Evolutionary conservation across 2,329 filamentous ascomycete genomes (phyloP), one percentile per base, ranked within the genome.

Genomic region (Hymenoscyphus fructigenus): DNA sequence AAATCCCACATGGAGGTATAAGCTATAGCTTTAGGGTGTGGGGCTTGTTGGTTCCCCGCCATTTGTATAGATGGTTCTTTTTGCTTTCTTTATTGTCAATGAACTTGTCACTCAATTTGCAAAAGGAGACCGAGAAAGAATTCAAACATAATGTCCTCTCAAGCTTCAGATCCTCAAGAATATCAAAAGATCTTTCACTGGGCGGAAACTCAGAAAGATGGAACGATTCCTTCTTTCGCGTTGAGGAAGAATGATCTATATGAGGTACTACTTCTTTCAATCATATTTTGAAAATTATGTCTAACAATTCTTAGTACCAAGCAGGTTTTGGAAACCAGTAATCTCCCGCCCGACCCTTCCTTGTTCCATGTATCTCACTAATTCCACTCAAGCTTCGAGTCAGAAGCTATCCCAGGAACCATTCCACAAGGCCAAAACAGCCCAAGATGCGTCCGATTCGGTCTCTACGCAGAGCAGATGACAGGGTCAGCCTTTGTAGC

Each of bases 201-300:
- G 84, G 84, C 84, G 0, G 83, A 85, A 71, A 86, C 84, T n/a
- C 84, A 87, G 68, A 80, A 85, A 70, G 79, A 86, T 71, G 84
- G 81, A 0, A 71, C 77, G 0, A 80, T 86, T 29, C 84, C 83
- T 12, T 85, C 83, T 0, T 87, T 86, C 68, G 78, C 76, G 3
- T 80, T 78, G 66, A 80, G 79, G 74, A 83, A 75, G 75, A 86
- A 84, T 67, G 82, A 84, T 71, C 82, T 82, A 41, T 84, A 85
- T 72, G 74, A 82, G 74, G 80, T 81, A 75, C 69, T 70, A 71
- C 66, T n/a, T 44, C 41, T 17, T 20, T 47, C 17, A 3, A 47
- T 47, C 15, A 1, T 10, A 14, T 50, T 14, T 50, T 38, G 23
- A 53, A 60, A 56, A 32, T 70, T 15, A 63, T 12, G 10, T 47